Evolutionary conservation across 305 asterid species (phyloP), one percentile per base, ranked within the genome.

Genomic region (Fraxinus platypoda): DNA sequence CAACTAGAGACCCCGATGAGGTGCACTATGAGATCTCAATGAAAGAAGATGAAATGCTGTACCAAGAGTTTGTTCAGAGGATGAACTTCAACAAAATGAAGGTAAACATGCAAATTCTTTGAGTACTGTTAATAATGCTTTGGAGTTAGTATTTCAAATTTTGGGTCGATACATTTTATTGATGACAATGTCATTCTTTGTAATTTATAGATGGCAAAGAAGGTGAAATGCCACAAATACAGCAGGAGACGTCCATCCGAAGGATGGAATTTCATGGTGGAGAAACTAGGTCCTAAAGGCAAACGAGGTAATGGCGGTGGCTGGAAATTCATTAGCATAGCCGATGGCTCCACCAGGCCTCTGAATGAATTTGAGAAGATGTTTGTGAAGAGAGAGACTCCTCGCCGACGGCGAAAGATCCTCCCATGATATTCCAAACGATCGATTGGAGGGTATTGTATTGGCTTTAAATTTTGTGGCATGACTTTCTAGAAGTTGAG

Each of bases 221-320:
- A 87, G 89, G 98, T 95, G 88, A 91, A 90, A 83, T 83, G 91
- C 83, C 99, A 95, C 81, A 94, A 90, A 78, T 90, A 94, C 88
- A 94, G 97, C 92, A 83, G 99, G 81, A 90, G 93, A 86, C 97
- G 98, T 46, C 97, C 98, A 26, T 66, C 92, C 2, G 88, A 88
- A 80, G 99, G 99, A 30, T 95, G 99, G 99, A 90, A 90, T 78
- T 89, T 94, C 74, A 94, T 77, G 80, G 97, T 95, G 73, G 99
- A 95, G 95, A 93, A 90, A 85, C 86, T 94, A 8, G 98, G 99
- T 25, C 43, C 86, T 12, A 85, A 81, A 26, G 93, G 87, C 82
- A 95, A 92, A 88, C 95, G 97, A 30, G 98, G 99, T 33, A 86
- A 85, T 81, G 94, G 97, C 12, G 99, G 99, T 19, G 99, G 99